A percentile compares a stretch with the other conserved stretches of the same genome.
Conservation (phyloP, 768 basidiomycete genomes). For the Gloeophyllum trabeum region DNA sequence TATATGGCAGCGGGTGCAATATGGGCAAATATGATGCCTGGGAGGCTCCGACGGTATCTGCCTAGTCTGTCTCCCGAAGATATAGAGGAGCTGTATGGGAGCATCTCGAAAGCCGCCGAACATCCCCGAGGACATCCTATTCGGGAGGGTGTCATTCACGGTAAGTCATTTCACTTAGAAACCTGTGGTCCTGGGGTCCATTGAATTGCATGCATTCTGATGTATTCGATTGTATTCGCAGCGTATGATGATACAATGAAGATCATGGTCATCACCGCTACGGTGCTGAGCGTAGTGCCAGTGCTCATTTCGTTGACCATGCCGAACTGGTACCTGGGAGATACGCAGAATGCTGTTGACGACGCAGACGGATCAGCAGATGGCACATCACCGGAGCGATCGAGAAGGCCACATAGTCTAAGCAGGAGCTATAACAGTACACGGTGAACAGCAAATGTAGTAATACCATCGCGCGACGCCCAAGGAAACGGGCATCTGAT, state of each 20-base stretch:
- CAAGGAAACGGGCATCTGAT: no score
- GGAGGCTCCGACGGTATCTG: background rate
- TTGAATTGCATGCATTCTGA: no score
- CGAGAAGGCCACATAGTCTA: background rate
- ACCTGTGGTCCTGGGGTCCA: background rate
- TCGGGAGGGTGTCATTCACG: background rate
- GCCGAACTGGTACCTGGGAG: constrained; percentile 57
- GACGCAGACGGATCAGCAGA: background rate
- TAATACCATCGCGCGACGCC: no score
- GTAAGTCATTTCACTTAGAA: background rate
- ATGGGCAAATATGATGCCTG: background rate
- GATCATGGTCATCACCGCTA: background rate
- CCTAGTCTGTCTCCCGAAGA: background rate
- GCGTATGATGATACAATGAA: background rate
- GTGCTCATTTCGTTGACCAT: constrained; percentile 20
- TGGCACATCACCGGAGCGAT: background rate
- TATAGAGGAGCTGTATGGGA: background rate
- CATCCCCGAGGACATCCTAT: background rate
- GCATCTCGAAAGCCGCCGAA: background rate
- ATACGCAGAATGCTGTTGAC: constrained; percentile 64
- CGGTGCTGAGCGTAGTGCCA: background rate
- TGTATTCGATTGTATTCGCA: background rate
- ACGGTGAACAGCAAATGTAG: no score
- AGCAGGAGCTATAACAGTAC: no score
- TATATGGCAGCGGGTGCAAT: background rate